These are phyloP conservation scores for Plenodomus tracheiphilus DNA, from an alignment of 2,329 filamentous ascomycete species.

Conservation along the genomic window DNA sequence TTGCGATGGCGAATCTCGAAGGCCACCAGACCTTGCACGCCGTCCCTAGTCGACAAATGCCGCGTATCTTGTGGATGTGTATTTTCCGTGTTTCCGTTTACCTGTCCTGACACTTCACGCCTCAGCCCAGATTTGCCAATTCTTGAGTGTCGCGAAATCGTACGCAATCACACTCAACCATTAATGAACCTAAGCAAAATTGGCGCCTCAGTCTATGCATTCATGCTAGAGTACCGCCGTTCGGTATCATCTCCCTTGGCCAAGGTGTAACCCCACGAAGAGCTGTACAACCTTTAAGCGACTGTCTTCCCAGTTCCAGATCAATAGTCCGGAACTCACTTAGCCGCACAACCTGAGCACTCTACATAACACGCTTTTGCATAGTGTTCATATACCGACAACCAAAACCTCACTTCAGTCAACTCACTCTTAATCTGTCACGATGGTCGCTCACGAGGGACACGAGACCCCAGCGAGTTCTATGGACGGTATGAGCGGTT, in stretches of 20 bases:
- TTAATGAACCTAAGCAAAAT: slow-evolving; percentile 18
- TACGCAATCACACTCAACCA: slow-evolving; percentile 28
- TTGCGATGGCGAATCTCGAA: slow-evolving; percentile 2
- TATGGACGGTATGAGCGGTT: slow-evolving; percentile 17
- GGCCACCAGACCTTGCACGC: slow-evolving; percentile 8
- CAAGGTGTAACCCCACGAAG: slow-evolving; percentile 17
- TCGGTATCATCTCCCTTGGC: slow-evolving; percentile 13
- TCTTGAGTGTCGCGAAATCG: slow-evolving; percentile 40
- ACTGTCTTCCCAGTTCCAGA: slow-evolving; percentile 11
- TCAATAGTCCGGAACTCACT: slow-evolving; percentile 38
- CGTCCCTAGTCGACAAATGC: slow-evolving; percentile 5
- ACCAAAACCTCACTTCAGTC: neutral
- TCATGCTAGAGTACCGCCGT: slow-evolving; percentile 22
- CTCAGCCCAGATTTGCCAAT: slow-evolving; percentile 34
- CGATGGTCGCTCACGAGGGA: slow-evolving; percentile 40
- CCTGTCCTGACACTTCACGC: slow-evolving; percentile 31
- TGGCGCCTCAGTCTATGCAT: slow-evolving; percentile 24
- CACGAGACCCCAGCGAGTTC: slow-evolving; percentile 14
- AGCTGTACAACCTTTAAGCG: slow-evolving; percentile 24
- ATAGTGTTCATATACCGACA: slow-evolving; percentile 1
- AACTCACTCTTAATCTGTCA: slow-evolving; percentile 8
- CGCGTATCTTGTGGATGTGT: neutral
- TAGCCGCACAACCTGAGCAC: slow-evolving; percentile 8
- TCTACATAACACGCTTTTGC: neutral
- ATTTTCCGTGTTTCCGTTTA: slow-evolving; percentile 6